A percentile compares a stretch with the other conserved stretches of the same genome.
phyloP scores from a whole-genome alignment of 2,329 filamentous ascomycete genomes.

The Sodiomyces alkalinus region DNA sequence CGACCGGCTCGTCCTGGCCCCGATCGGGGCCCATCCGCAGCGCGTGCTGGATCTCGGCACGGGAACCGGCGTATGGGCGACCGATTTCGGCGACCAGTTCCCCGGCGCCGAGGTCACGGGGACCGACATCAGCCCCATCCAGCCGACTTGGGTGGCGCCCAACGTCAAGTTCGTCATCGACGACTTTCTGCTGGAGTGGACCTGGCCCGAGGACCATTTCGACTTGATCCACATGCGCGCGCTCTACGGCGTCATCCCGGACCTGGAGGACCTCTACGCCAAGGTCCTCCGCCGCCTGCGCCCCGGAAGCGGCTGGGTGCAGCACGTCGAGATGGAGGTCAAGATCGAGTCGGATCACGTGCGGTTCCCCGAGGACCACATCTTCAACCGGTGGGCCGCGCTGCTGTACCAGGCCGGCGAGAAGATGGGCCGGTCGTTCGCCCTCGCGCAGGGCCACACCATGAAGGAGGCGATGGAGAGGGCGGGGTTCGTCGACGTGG shows the following conservation, averaged over 20 bases:
- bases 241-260: slow-evolving; percentile 35
- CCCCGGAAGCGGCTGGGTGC: slow-evolving; percentile 31
- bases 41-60: slow-evolving; percentile 2
- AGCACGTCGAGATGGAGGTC: slow-evolving; percentile 14
- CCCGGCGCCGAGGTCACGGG: slow-evolving; percentile 29
- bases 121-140: slow-evolving; percentile 41
- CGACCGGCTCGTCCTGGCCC: slow-evolving; percentile 4
- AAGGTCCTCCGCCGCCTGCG: slow-evolving; percentile 15
- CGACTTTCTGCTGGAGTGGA: slow-evolving; percentile 38
- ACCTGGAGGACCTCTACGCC: slow-evolving; percentile 20
- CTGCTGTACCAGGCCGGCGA: slow-evolving; percentile 12
- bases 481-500: slow-evolving; percentile 11
- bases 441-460: slow-evolving; percentile 8
- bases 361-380: slow-evolving; percentile 8
- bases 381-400: slow-evolving; percentile 12
- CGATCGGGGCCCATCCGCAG: background rate
- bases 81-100: slow-evolving; percentile 27
- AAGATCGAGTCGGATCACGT: slow-evolving; percentile 13
- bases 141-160: slow-evolving; percentile 36
- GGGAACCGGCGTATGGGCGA: slow-evolving; percentile 32
- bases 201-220: slow-evolving; percentile 29
- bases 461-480: slow-evolving; percentile 11
- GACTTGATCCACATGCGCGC: slow-evolving; percentile 45
- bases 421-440: slow-evolving; percentile 11
- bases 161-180: slow-evolving; percentile 53